Evolutionary conservation across 2,329 filamentous ascomycete genomes (phyloP).

Genomic region (Eutypella sp.): DNA sequence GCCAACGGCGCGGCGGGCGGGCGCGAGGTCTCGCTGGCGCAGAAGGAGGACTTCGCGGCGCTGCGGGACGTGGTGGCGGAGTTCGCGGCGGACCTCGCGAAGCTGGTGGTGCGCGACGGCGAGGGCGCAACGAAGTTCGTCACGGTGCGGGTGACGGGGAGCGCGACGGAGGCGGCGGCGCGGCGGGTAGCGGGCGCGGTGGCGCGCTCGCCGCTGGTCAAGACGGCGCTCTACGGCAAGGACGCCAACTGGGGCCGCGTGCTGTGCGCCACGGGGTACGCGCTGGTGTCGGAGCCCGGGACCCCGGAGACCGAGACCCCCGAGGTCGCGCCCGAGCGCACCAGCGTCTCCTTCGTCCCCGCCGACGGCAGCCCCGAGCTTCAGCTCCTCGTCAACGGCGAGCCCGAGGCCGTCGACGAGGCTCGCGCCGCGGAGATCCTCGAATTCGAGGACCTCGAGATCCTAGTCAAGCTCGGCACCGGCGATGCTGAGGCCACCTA

Average conservation of each 20-base stretch:
- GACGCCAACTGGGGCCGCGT: slow-evolving; percentile 99
- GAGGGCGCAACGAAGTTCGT: slow-evolving; percentile 99
- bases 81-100: slow-evolving; percentile 79
- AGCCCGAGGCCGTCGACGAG: slow-evolving; percentile 77
- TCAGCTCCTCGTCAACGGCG: slow-evolving; percentile 71
- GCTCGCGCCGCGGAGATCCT: slow-evolving; percentile 71
- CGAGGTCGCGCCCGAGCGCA: slow-evolving; percentile 61
- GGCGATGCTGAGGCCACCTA: slow-evolving; percentile 65
- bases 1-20: slow-evolving; percentile 91
- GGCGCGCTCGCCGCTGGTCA: slow-evolving; percentile 86
- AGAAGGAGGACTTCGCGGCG: slow-evolving; percentile 59
- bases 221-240: slow-evolving; percentile 93
- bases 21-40: slow-evolving; percentile 49
- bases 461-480: slow-evolving; percentile 67
- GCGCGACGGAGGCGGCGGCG: slow-evolving; percentile 63
- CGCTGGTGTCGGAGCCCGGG: slow-evolving; percentile 55
- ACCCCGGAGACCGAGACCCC: slow-evolving; percentile 53
- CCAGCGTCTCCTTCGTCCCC: slow-evolving; percentile 74
- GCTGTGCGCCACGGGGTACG: slow-evolving; percentile 87
- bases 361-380: slow-evolving; percentile 72
- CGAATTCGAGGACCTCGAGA: slow-evolving; percentile 73
- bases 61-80: slow-evolving; percentile 67
- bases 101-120: slow-evolving; percentile 91
- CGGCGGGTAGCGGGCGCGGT: slow-evolving; percentile 81
- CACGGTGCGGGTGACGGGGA: slow-evolving; percentile 77